Evolutionary conservation across 352 stramenopile genomes (phyloP), one percentile per base, ranked within the genome.

Genomic region (Phytophthora ramorum): DNA sequence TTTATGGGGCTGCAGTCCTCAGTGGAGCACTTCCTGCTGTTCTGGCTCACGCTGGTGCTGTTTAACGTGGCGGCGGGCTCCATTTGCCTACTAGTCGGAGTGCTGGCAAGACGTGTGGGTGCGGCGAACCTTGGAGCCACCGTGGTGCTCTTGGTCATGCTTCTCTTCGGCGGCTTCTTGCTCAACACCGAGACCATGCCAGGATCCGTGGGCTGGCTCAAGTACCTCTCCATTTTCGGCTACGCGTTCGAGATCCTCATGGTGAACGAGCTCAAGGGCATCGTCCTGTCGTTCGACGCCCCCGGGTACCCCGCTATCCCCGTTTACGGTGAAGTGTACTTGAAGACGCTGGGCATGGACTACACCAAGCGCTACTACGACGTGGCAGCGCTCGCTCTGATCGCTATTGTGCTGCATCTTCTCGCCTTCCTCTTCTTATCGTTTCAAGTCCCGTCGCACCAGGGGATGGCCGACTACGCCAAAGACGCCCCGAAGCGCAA

Each of bases 161-260:
- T 93, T 49, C 75, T 93, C 20, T 93, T 92, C 58, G 83, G 85
- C 16, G 85, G 85, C 24, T 91, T 92, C 60, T 55, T 93, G 47
- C 79, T 93, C 57, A 90, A 93, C 58, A 75, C 85, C 7, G 75
- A 91, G 70, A 88, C 81, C 16, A 90, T 93, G 77, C 78, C 75
- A 14, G 49, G 55, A 38, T 76, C 51, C 22, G 75, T 90, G 6
- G 79, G 63, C 9, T 90, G 79, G 78, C 41, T 93, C 49, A 83
- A 91, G 55, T 79, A 89, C 50, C 71, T 91, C 19, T 92, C 83
- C 14, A 87, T 91, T 66, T 93, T 91, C 60, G 87, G 78, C 55
- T 93, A 93, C 58, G 85, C 79, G 38, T 93, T 92, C 45, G 85
- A 93, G 59, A 85, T 92, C 51, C 76, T 92, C 62, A 89, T 92